Base-by-base conservation (phyloP, 805 yeast species). In the Schwanniomyces occidentalis region DNA sequence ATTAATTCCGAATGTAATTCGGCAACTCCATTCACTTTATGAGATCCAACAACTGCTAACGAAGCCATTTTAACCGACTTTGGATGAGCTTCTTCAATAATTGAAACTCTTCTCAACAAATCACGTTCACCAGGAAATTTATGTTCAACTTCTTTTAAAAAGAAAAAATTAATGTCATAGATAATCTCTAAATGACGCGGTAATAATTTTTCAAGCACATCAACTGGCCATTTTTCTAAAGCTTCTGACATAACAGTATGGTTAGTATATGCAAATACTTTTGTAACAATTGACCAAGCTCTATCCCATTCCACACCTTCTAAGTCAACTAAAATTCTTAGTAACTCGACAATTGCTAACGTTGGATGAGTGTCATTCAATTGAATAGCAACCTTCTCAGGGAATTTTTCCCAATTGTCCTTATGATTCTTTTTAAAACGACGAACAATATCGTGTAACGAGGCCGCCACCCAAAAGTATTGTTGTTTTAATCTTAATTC, bases 221-320 rank as follows among this genome's bases (percentile, higher is more conserved):
- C 84, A 39, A 90, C 81, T 6, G 96, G 95, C 97, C 97, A 89
- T 66, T 86, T 90, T 69, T 89, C 97, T 44, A 90, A 73, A 15
- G 96, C 97, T 70, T 89, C 97, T 42, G 82, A 82, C 87, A 89
- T 82, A 28, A 89, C 97, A 1, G 97, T 89, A 61, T 89, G 97
- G 63, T 89, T 89, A 5, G 97, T 89, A 71, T 90, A 90, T 38
- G 93, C 93, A 59, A 89, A 87, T 4, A 93, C 87, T 35, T 62
- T 59, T 17, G 82, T 78, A 34, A 86, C 95, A 56, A 90, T 82
- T 16, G 64, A 64, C 96, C 96, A 90, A 24, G 96, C 96, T 30
- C 71, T 73, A 48, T 76, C 80, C 96, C 95, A 90, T 16, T 68
- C 75, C 38, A 89, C 69, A 35, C 80, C 80, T 65, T 90, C 96